Evolutionary conservation across 495 filamentous ascomycete genomes (phyloP), one percentile per base, ranked within the genome.

Genomic region (Parathielavia appendiculata): DNA sequence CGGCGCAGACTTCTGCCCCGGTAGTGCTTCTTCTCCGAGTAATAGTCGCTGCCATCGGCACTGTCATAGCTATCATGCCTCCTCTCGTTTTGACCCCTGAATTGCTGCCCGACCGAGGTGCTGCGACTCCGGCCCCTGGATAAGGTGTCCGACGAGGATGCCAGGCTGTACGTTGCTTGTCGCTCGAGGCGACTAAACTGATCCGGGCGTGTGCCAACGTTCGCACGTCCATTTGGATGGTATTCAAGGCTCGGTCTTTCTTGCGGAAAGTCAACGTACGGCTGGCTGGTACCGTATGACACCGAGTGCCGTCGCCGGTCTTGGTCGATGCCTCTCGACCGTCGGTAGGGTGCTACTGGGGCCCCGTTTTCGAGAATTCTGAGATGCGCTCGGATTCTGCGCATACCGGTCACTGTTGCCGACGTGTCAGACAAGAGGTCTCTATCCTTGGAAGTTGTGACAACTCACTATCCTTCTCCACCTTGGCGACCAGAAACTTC

Each of bases 401-500:
- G 59, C 53, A 66, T 51, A 5, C 16, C 60, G 5, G 46, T 7
- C 38, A 66, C 63, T 66, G 14, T 13, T 12, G 13, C 23, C 0
- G 26, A 1, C 30, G 11, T 12, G 56, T 62, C 19, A 63, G 47
- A 16, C 39, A 13, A 14, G 22, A 5, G 14, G 7, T 22, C 0
- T 9, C 14, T 30, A 26, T 12, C 16, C n/a, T 30, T 38, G 14
- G 14, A 34, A 16, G 36, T 6, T 30, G 26, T 30, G 26, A 30
- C 26, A 45, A 63, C 59, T 60, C 45, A 64, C 59, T 52, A 40
- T 67, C 57, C 36, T 54, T 62, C 41, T 67, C 62, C 19, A 62
- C 59, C 54, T 65, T 67, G 50, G 62, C 65, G 12, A 65, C 51
- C 23, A 59, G 35, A 8, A 64, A 67, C 53, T 47, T 62, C 54